phyloP scores from a whole-genome alignment of 345 rosid genomes.

The Syzygium aromaticum region DNA sequence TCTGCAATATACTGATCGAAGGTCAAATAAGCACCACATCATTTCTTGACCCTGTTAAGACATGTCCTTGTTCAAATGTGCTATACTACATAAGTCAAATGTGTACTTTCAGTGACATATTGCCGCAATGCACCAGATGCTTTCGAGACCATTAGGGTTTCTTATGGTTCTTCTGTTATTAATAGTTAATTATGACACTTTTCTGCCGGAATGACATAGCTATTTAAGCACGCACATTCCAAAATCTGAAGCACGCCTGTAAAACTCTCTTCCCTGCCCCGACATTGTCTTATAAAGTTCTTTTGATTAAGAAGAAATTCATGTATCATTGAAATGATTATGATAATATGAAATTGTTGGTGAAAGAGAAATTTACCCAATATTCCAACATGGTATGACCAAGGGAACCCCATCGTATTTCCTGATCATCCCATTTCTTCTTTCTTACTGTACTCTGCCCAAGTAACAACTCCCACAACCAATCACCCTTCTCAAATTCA shows the following conservation, averaged over 20 bases:
- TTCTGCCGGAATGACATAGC: not conserved
- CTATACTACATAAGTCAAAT: not conserved
- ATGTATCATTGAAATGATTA: not conserved
- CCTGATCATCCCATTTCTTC: conserved; percentile 25
- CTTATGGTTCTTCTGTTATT: not conserved
- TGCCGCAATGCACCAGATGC: not conserved
- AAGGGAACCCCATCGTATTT: conserved; percentile 52
- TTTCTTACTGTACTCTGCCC: conserved; percentile 9
- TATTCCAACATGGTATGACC: conserved; percentile 40
- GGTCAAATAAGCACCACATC: not conserved
- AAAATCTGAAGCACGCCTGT: conserved; percentile 23
- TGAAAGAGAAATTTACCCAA: conserved; percentile 22
- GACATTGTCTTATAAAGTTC: not conserved
- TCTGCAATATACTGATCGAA: not conserved
- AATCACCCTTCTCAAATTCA: conserved; percentile 37
- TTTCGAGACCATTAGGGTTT: not conserved
- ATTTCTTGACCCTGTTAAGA: not conserved
- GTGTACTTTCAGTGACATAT: not conserved
- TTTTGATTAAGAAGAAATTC: not conserved
- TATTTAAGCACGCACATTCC: not conserved
- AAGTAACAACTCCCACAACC: conserved; percentile 29
- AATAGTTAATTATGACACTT: not conserved
- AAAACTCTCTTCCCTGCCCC: conserved; percentile 14
- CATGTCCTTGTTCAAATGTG: not conserved
- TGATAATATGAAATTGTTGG: not conserved